Evolutionary conservation across 768 basidiomycete genomes (phyloP), one percentile per base, ranked within the genome.

Genomic region (Auriculariales sp.): DNA sequence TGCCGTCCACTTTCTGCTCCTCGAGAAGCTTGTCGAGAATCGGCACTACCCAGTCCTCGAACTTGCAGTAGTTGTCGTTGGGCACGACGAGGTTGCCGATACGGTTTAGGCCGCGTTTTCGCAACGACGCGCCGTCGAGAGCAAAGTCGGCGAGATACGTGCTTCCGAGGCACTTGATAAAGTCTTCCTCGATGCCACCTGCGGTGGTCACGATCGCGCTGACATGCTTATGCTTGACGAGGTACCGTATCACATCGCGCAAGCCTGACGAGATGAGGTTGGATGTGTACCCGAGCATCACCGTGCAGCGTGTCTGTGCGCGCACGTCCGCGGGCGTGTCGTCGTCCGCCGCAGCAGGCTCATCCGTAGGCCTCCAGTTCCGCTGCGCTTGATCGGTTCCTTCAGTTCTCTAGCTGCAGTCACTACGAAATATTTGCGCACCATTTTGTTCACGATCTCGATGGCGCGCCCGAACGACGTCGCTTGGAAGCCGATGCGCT

Each of bases 41-140:
- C 2, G 95, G 95, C 17, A 79, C 81, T n/a, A 98, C 76, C 95
- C 95, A 99, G 62, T 98, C 94, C 66, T 99, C 95, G 57, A 98
- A 99, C 59, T 87, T 84, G 79, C 95, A 98, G 66, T 99, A 99
- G 62, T 98, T 98, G 58, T 95, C 90, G 61, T 99, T 99, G 3
- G 95, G 95, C 2, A 99, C 79, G 51, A 99, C 69, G 35, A 99
- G 77, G 60, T 99, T 99, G 28, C 95, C 95, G 53, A 98, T 91
- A 30, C 95, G 79, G 59, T 99, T 99, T 75, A 99, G 79, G n/a
- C 95, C 95, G 53, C 77, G 75, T 60, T 71, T 80, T 36, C 95
- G 77, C 50, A 99, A 66, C 50, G 81, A 80, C 4, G 90, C 87
- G 12, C 95, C 95, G 54, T 93, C 84, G 49, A 95, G 74, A 60